Evolutionary conservation across 2,329 filamentous ascomycete species (phyloP), one percentile per base, ranked within the genome.

Genomic region (Pseudogymnoascus sp.): DNA sequence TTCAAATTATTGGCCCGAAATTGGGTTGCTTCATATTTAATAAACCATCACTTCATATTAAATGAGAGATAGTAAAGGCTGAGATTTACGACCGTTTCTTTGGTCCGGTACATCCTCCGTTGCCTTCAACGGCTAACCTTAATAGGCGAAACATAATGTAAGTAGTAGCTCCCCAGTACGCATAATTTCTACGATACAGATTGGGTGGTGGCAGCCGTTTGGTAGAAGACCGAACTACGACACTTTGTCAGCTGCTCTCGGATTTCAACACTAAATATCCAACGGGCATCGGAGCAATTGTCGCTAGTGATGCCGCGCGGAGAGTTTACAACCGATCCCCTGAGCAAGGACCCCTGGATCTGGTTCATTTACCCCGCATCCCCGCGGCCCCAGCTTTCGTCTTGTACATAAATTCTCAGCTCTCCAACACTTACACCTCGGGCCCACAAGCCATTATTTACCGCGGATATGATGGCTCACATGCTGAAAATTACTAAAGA

Each of bases 401-500:
- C 11, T 21, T 21, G 14, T 14, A 38, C 35, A 14, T 44, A 73
- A 66, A 65, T 37, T 62, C 70, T 1, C 72, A 74, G 47, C 66
- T 75, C n/a, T 65, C 69, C 31, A 59, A 70, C 3, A 63, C 62
- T 16, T 77, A 76, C 61, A 65, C 63, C 1, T 66, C 75, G 5
- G 64, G 28, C 1, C 67, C 76, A 1, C 63, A 66, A 2, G 69
- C 68, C 12, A 72, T 64, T 5, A 66, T 79, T 14, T 77, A 73
- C 63, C 75, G 77, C 5, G 75, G 75, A 21, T 38, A 63, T 37
- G 67, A 71, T 63, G 65, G 68, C 2, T 63, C 62, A 4, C 64
- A 71, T 50, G 5, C 69, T 4, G 65, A 77, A 64, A 77, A 77
- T 65, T 76, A 76, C 59, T 25, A 62, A 84, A 84, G 31, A n/a